A percentile compares a stretch with the other conserved stretches of the same genome.
Conservation (phyloP, 352 stramenopile genomes). For the Phytopythium aichiense region DNA sequence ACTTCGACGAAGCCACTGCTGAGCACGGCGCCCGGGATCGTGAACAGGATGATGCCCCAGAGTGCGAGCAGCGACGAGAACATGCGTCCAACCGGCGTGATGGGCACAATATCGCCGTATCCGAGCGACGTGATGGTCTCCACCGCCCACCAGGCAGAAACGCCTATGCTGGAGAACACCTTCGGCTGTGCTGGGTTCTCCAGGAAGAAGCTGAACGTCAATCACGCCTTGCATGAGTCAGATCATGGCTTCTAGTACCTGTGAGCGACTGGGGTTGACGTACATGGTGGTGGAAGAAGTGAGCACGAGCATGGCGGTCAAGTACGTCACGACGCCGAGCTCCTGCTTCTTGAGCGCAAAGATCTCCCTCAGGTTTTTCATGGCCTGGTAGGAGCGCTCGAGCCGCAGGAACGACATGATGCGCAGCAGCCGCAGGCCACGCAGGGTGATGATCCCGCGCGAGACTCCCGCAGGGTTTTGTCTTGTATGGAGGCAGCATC, state of each 20-base stretch:
- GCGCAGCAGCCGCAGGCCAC: slow-evolving; percentile 62
- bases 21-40: slow-evolving; percentile 77
- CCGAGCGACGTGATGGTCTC: slow-evolving; percentile 86
- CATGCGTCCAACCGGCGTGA: slow-evolving; percentile 55
- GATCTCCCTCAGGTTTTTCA: slow-evolving; percentile 75
- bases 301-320: slow-evolving; percentile 75
- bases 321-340: slow-evolving; percentile 73
- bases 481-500: not conserved
- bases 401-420: slow-evolving; percentile 81
- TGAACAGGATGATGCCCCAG: slow-evolving; percentile 87
- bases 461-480: slow-evolving; percentile 11
- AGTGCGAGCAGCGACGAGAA: slow-evolving; percentile 76
- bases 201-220: slow-evolving; percentile 59
- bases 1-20: slow-evolving; percentile 79
- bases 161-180: slow-evolving; percentile 74
- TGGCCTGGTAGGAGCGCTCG: slow-evolving; percentile 71
- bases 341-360: slow-evolving; percentile 74
- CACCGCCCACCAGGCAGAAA: slow-evolving; percentile 76
- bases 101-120: slow-evolving; percentile 80
- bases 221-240: not conserved
- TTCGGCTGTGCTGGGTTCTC: slow-evolving; percentile 69
- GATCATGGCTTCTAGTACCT: not conserved
- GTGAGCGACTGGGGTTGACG: slow-evolving; percentile 1
- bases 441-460: slow-evolving; percentile 59
- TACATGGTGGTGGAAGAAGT: slow-evolving; percentile 84